A percentile compares a stretch with the other conserved stretches of the same genome.
Evolutionary conservation across 768 basidiomycete genomes (phyloP).

Genomic region (Chalciporus sphaerocephalus): DNA sequence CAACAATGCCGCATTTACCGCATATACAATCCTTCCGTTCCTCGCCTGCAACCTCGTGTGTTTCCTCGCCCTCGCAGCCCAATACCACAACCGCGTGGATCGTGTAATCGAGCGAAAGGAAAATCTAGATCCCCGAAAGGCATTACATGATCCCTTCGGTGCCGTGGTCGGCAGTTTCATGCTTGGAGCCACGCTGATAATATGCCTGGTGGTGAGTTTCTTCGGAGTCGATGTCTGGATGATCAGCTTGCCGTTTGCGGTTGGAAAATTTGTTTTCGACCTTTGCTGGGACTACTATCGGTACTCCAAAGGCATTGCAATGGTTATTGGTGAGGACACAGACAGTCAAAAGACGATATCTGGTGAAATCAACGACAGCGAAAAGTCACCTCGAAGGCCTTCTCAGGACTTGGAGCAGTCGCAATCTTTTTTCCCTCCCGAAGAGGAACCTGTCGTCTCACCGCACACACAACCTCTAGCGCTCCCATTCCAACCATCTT

Average conservation of each 20-base stretch:
- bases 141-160: constrained; percentile 68
- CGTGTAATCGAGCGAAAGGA: constrained; percentile 35
- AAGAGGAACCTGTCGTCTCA: constrained; percentile 3
- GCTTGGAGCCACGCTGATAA: constrained; percentile 61
- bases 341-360: background rate
- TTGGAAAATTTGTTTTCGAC: constrained; percentile 68
- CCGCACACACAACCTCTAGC: no score
- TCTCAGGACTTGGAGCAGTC: background rate
- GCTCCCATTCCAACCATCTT: no score
- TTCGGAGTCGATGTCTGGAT: constrained; percentile 77
- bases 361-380: background rate
- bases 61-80: constrained; percentile 51
- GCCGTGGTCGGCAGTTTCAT: constrained; percentile 71
- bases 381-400: background rate
- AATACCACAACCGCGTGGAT: constrained; percentile 58
- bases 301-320: constrained; percentile 25
- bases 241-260: constrained; percentile 79
- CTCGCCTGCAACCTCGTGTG: constrained; percentile 62
- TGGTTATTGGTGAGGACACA: constrained; percentile 10
- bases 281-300: constrained; percentile 53
- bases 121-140: constrained; percentile 49
- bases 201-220: constrained; percentile 74
- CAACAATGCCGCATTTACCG: constrained; percentile 74
- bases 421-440: background rate
- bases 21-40: constrained; percentile 80